Conservation (phyloP, 2,329 filamentous ascomycete genomes). For the Talaromyces sp. region DNA sequence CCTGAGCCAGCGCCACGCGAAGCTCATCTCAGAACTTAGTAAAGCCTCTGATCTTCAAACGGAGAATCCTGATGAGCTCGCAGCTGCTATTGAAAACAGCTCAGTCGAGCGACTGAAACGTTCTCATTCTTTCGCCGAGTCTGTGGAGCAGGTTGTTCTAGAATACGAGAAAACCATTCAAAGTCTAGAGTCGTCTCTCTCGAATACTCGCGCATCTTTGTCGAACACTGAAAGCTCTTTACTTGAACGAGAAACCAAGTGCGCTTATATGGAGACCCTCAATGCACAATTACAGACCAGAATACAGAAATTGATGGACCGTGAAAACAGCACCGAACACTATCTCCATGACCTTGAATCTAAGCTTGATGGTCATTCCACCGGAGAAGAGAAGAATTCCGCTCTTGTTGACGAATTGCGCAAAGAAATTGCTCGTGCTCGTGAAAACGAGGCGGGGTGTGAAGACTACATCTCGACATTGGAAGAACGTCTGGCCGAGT, state of each 20-base stretch:
- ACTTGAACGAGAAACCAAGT: conserved; percentile 88
- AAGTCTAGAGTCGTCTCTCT: conserved; percentile 81
- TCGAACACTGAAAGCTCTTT: conserved; percentile 79
- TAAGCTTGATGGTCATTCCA: conserved; percentile 83
- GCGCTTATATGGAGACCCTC: conserved; percentile 86
- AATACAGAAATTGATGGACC: conserved; percentile 87
- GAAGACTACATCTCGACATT: conserved; percentile 97
- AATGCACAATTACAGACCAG: conserved; percentile 83
- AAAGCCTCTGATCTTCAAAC: conserved; percentile 64
- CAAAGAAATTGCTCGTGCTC: conserved; percentile 80
- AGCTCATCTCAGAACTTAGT: conserved; percentile 87
- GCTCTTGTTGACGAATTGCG: conserved; percentile 79
- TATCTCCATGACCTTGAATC: conserved; percentile 89
- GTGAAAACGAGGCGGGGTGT: conserved; percentile 82
- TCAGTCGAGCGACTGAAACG: conserved; percentile 85
- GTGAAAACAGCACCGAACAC: conserved; percentile 83
- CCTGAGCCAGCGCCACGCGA: conserved; percentile 88
- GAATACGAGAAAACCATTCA: conserved; percentile 99
- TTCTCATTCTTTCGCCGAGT: conserved; percentile 92
- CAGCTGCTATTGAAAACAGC: conserved; percentile 63
- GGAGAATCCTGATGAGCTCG: conserved; percentile 37
- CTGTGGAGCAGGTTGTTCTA: conserved; percentile 90
- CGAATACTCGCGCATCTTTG: conserved; percentile 77
- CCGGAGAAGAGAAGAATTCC: conserved; percentile 87
- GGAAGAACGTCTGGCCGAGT: conserved; percentile 89